These are phyloP conservation scores for Geranomyces variabilis DNA, from an alignment of 192 early-diverging fungal species.

Conservation along the genomic window DNA sequence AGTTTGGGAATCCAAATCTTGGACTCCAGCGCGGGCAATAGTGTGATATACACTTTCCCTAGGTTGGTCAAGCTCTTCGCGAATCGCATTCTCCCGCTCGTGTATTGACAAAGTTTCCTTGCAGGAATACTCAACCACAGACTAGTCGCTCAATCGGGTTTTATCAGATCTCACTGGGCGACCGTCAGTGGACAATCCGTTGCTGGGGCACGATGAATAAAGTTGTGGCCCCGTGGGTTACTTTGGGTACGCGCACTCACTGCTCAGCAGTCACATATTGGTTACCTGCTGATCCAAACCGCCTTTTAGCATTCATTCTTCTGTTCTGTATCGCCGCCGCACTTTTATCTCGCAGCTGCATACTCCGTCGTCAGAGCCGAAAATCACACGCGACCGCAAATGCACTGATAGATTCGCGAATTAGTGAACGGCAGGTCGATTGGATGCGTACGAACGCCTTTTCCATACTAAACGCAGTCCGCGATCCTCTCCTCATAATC, in stretches of 20 bases:
- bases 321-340: slow-evolving; percentile 7
- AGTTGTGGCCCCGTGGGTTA: slow-evolving; percentile 3
- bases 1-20: slow-evolving; percentile 22
- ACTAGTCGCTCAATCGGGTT: slow-evolving; percentile 3
- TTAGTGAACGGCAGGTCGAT: slow-evolving; percentile 21
- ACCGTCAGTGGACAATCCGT: slow-evolving; percentile 18
- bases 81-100: background rate
- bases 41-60: slow-evolving; percentile 8
- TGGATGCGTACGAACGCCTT: slow-evolving; percentile 33
- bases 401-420: slow-evolving; percentile 8
- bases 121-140: background rate
- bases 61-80: background rate
- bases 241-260: slow-evolving; percentile 13
- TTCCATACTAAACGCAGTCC: slow-evolving; percentile 25
- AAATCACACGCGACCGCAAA: background rate
- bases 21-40: slow-evolving; percentile 19
- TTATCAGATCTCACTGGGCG: slow-evolving; percentile 6
- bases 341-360: slow-evolving; percentile 19
- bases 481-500: slow-evolving; percentile 30
- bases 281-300: background rate
- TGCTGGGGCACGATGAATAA: slow-evolving; percentile 4
- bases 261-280: background rate
- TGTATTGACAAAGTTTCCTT: background rate
- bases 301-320: slow-evolving; percentile 13
- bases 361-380: background rate